Evolutionary conservation across 805 yeast genomes (phyloP), one percentile per base, ranked within the genome.

Genomic region (Metschnikowia matae): DNA sequence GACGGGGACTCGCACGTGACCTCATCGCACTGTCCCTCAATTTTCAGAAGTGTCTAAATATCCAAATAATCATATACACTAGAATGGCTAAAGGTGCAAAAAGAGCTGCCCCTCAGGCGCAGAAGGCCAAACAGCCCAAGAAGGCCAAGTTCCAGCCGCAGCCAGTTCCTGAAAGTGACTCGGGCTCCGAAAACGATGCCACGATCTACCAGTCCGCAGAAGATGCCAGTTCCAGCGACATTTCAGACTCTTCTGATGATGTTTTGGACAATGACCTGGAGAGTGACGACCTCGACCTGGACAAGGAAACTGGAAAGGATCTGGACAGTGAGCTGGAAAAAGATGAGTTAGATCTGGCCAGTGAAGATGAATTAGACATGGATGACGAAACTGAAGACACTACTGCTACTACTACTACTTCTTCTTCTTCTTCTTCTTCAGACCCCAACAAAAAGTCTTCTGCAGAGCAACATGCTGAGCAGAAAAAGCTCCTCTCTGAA

Each of bases 391-490:
- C 62, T 8, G 58, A 17, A n/a, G 57, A 53, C 6, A 39, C 51
- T 18, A 48, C 47, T 11, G 56, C 53, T 2, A 56, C 53, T 2
- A 61, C 49, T 18, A 18, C 20, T 18, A 18, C 20, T 18, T 18
- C 20, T 18, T 18, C 20, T 18, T 18, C 20, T 18, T 18, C 20
- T 18, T 18, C 20, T 18, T 26, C 29, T 8, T 26, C 29, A 11
- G 77, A 74, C 52, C 77, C 77, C 49, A 70, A 76, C 55, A 77
- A 78, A 62, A 73, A 77, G 54, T 46, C 81, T 0, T 80, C 88
- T 0, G 80, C 74, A 49, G 89, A 84, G 63, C 82, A 81, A 58
- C 95, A 89, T 64, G 84, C 84, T 29, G 96, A 89, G 65, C 97
- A 92, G 70, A 84, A 84, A 66, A 83, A 83, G 61, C 64, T 84